Conservation (phyloP, 768 basidiomycete species). For the Pleurotus citrinopileatus region DNA sequence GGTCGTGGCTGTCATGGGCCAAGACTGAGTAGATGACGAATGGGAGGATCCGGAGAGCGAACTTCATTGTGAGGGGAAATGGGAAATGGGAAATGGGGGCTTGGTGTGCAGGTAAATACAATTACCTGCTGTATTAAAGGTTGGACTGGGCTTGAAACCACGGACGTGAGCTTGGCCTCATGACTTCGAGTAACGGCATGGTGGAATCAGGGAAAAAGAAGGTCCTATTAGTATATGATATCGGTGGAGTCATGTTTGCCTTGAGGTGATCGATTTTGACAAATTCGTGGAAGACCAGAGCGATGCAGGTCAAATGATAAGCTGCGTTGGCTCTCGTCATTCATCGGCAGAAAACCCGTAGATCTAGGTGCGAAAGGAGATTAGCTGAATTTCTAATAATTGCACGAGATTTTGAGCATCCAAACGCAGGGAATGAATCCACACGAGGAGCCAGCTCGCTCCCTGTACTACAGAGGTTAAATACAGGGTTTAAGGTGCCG, state of each 20-base stretch:
- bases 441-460: slow-evolving; percentile 2
- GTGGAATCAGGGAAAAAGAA: slow-evolving; percentile 18
- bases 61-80: slow-evolving; percentile 17
- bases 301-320: slow-evolving; percentile 22
- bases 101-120: not conserved
- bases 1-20: slow-evolving; percentile 37
- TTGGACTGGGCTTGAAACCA: not conserved
- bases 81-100: no score
- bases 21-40: slow-evolving; percentile 20
- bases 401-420: not conserved
- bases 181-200: slow-evolving; percentile 18
- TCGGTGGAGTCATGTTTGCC: slow-evolving; percentile 41
- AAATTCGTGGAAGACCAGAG: slow-evolving; percentile 16
- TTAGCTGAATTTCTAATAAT: not conserved
- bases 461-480: slow-evolving; percentile 3
- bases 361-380: slow-evolving; percentile 5
- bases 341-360: not conserved
- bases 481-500: not conserved
- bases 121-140: not conserved
- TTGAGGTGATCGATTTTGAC: slow-evolving; percentile 42
- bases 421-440: not conserved
- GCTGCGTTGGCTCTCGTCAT: not conserved
- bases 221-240: slow-evolving; percentile 15
- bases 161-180: slow-evolving; percentile 13
- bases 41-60: slow-evolving; percentile 12